Evolutionary conservation across 129 eudicot genomes (phyloP), one percentile per base, ranked within the genome.

Genomic region (Pittosporum tobira): DNA sequence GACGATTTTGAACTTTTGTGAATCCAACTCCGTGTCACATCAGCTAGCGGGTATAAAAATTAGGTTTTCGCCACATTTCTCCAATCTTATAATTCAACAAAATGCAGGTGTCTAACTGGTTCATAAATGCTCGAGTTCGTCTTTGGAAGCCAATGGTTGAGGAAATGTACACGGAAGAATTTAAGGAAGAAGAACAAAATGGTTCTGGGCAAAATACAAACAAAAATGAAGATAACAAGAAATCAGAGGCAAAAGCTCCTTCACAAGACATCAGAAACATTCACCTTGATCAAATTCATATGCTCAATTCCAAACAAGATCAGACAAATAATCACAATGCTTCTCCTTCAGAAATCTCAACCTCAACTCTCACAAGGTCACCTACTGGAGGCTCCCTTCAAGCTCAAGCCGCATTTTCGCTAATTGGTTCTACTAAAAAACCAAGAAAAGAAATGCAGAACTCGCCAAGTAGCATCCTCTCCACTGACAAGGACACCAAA

Each of bases 81-180:
- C 38, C 10, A 34, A 34, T 34, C 7, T 34, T 34, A 6, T 34
- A 34, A 6, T 34, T 34, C 10, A 9, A 6, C 10, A 34, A 34
- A 34, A n/a, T 73, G 71, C 65, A 79, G 84, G 84, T 79, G 40
- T 79, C 84, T 5, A 79, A 79, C 26, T 79, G 84, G 84, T 79
- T 79, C 59, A 79, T 79, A 53, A 79, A 79, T 46, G 84, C 84
- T 38, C 73, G 84, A 40, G 84, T 79, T 9, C 74, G 84, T 4
- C 71, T 79, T 1, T 79, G 84, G 84, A 79, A 79, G 66, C 84
- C 84, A 38, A 79, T 74, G 80, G 84, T 79, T 6, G 84, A 79
- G 47, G 84, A 79, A 47, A 79, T 79, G 80, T 79, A 79, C 72
- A 37, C 34, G 44, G 85, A 79, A 53, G 85, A 79, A 34, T 40